A percentile compares a stretch with the other conserved stretches of the same genome.
Evolutionary conservation across 2,329 filamentous ascomycete genomes (phyloP).

Genomic region (Hymenoscyphus linearis): DNA sequence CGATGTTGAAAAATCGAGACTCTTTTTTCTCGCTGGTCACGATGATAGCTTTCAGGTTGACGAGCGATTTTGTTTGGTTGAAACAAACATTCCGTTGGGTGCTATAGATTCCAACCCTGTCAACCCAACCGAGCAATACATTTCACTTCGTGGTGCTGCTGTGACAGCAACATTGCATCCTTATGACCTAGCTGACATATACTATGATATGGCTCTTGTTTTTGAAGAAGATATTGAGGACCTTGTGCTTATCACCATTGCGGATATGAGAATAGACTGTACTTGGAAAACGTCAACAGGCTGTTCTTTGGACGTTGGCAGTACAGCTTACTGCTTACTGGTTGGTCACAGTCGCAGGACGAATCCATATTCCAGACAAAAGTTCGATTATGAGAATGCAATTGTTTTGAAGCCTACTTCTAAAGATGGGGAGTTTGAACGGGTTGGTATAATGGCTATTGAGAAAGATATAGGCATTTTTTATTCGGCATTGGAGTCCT

Average conservation of each 20-base stretch:
- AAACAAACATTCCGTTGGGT: not conserved
- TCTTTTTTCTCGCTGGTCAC: not conserved
- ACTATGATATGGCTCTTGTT: not conserved
- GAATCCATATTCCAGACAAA: no score
- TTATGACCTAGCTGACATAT: no score
- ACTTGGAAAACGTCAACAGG: no score
- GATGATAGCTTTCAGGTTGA: not conserved
- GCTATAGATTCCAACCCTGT: not conserved
- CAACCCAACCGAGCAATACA: not conserved
- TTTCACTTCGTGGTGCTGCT: not conserved
- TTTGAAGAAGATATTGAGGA: not conserved
- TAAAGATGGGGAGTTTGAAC: no score
- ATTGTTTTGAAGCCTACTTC: no score
- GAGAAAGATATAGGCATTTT: no score
- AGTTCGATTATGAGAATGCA: no score
- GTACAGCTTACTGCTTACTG: no score
- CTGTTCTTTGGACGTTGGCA: no score
- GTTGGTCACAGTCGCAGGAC: no score
- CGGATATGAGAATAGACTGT: not conserved
- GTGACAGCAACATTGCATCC: not conserved
- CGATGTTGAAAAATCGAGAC: not conserved
- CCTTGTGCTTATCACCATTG: not conserved
- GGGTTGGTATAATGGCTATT: no score
- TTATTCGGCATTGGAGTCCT: no score
- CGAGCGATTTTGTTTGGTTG: not conserved